Conservation (phyloP, 2,329 filamentous ascomycete species). For the Escovopsis sp. region DNA sequence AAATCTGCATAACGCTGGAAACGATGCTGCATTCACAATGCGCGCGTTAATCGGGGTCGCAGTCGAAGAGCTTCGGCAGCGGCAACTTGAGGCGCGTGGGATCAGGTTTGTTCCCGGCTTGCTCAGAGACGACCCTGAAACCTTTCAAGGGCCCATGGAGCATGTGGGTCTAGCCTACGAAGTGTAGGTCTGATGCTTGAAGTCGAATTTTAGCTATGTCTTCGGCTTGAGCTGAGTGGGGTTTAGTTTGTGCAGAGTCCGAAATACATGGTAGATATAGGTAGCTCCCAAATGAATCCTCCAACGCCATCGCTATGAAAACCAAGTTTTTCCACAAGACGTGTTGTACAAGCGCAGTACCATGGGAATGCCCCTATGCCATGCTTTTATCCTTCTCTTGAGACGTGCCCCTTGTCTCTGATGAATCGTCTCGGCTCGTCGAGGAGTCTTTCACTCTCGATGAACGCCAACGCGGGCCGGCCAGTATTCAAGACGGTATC, state of each 20-base stretch:
- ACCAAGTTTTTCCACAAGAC: constrained; percentile 6
- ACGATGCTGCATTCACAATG: constrained; percentile 70
- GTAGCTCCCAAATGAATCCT: constrained; percentile 11
- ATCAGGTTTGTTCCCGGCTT: constrained; percentile 7
- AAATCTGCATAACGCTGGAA: constrained; percentile 74
- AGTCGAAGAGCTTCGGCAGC: constrained; percentile 11
- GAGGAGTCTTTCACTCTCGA: too few species aligned
- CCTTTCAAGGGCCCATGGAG: too few species aligned
- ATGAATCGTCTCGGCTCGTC: too few species aligned
- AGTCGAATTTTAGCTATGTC: constrained; percentile 3
- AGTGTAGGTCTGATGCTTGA: too few species aligned
- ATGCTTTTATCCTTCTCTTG: too few species aligned
- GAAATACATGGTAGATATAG: constrained; percentile 1
- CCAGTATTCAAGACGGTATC: too few species aligned
- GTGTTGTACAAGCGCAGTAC: constrained; percentile 18
- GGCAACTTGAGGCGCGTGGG: constrained; percentile 7
- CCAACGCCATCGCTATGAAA: constrained; percentile 31
- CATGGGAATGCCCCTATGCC: too few species aligned
- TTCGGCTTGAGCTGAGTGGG: background rate
- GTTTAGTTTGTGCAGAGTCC: background rate
- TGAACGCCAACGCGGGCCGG: too few species aligned
- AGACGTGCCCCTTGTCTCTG: too few species aligned
- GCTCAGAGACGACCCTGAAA: background rate
- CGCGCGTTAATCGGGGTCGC: constrained; percentile 47
- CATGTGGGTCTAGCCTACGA: too few species aligned